phyloP scores from a whole-genome alignment of 73 alveolate genomes.

The Paramecium sonneborni region DNA sequence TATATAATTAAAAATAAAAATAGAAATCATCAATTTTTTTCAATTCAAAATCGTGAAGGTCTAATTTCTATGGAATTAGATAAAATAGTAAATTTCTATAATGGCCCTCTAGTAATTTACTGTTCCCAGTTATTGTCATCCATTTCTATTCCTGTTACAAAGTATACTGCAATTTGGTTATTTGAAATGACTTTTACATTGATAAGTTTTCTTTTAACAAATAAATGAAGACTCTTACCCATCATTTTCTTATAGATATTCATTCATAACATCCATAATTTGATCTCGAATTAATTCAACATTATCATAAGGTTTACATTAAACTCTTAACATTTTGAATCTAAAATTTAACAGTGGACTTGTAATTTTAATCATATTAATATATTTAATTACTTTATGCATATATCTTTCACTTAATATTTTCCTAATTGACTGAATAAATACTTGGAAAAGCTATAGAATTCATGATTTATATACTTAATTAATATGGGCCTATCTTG shows the following conservation, averaged over 20 bases:
- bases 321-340: slow-evolving; percentile 29
- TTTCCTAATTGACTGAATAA: background rate
- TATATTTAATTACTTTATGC: background rate
- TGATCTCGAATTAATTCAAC: background rate
- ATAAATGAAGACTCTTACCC: background rate
- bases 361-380: slow-evolving; percentile 34
- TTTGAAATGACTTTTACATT: slow-evolving; percentile 20
- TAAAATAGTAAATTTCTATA: background rate
- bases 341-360: slow-evolving; percentile 42
- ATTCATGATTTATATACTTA: background rate
- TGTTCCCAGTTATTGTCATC: slow-evolving; percentile 29
- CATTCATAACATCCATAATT: slow-evolving; percentile 39
- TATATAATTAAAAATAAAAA: background rate
- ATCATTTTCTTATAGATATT: slow-evolving; percentile 44
- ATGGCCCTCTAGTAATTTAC: background rate
- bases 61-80: slow-evolving; percentile 42
- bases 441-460: background rate
- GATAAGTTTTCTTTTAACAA: background rate
- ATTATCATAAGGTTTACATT: slow-evolving; percentile 33
- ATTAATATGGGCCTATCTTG: background rate
- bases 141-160: slow-evolving; percentile 41
- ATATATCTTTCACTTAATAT: background rate
- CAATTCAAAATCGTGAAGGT: slow-evolving; percentile 37
- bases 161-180: background rate
- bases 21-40: background rate